Evolutionary conservation across 805 yeast genomes (phyloP), one percentile per base, ranked within the genome.

Genomic region (Candida alai): DNA sequence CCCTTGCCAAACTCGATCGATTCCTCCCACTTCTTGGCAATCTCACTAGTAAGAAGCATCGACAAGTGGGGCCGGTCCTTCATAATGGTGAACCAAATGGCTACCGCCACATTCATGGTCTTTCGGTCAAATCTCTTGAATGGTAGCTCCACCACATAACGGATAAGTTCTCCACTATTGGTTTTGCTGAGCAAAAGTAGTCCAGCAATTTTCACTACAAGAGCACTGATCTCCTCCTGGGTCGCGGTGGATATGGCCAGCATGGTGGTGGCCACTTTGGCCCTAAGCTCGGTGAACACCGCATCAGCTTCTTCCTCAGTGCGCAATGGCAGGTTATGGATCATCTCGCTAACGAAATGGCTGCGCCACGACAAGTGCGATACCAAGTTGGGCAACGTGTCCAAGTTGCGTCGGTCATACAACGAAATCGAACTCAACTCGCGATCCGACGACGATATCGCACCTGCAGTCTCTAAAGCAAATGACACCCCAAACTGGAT

Each of bases 381-480:
- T 35, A 88, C 67, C 47, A 87, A 81, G 0, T 80, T 79, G 0
- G 95, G 81, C 21, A 82, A 68, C 1, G 86, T 75, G 49, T 77
- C 69, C 37, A 74, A 72, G 22, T 61, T 63, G 7, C 22, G 16
- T 22, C 52, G 59, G 39, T 62, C 45, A 38, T 60, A 40, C 32
- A 49, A 55, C 2, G 70, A 52, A 25, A 78, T 63, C 27, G 73
- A 70, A 2, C 76, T 70, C 19, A 80, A 56, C 47, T 84, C 93
- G 28, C 80, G 63, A 47, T 86, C 94, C 19, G 68, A 69, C 13
- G 80, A 68, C n/a, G 79, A 60, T 9, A 86, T 72, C 4, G 74
- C 56, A 4, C 93, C 87, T 1, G 95, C 95, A 80, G 87, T 74
- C 44, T 85, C 93, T 38, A 89, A 63, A 0, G 98, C 97, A 68